A percentile compares a stretch with the other conserved stretches of the same genome.
Conservation (phyloP, 2,329 filamentous ascomycete species). For the Dissoconium aciculare region DNA sequence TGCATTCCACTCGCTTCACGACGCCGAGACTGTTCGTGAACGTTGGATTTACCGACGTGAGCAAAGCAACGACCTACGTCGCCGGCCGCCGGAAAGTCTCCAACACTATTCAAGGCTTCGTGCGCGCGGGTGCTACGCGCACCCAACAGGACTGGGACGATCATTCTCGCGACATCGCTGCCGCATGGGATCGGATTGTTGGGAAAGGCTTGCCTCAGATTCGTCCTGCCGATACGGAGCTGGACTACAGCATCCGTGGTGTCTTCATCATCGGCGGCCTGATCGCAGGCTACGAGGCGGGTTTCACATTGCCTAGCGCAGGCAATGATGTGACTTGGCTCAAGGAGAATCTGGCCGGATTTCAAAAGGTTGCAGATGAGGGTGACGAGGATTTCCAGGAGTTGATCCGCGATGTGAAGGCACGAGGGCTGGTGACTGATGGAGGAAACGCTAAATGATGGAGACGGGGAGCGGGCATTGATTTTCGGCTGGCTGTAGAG, state of each 20-base stretch:
- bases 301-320: background rate
- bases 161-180: conserved; percentile 14
- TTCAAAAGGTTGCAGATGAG: background rate
- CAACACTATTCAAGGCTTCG: conserved; percentile 24
- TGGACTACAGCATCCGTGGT: background rate
- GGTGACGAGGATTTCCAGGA: too few relatives aligned
- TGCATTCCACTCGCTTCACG: conserved; percentile 30
- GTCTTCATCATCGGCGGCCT: background rate
- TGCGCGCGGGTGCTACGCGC: too few relatives aligned
- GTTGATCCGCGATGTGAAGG: too few relatives aligned
- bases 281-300: background rate
- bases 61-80: conserved; percentile 18
- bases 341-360: background rate
- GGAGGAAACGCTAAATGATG: too few relatives aligned
- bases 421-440: too few relatives aligned
- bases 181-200: conserved; percentile 21
- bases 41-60: conserved; percentile 25
- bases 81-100: conserved; percentile 21
- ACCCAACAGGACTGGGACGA: conserved; percentile 21
- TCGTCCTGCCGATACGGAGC: too few relatives aligned
- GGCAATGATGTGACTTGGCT: background rate
- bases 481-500: too few relatives aligned
- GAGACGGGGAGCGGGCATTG: too few relatives aligned
- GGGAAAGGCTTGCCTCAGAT: too few relatives aligned
- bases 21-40: conserved; percentile 33